These are phyloP conservation scores for Sclerotinia glacialis DNA, from an alignment of 2,329 filamentous ascomycete genomes.

Conservation along the genomic window DNA sequence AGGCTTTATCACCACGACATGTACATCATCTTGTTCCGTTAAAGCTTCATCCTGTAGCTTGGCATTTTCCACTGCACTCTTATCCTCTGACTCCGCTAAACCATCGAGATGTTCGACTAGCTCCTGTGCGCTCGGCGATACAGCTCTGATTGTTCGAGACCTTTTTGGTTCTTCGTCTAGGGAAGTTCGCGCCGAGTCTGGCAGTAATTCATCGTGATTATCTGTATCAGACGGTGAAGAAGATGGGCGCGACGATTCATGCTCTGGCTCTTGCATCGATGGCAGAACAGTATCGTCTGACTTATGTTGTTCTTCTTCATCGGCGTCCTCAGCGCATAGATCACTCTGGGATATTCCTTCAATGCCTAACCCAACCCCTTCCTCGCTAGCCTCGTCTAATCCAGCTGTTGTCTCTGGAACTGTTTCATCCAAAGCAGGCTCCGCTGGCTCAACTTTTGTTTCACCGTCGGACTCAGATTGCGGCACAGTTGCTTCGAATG, in stretches of 20 bases:
- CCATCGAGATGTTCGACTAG: conserved; percentile 36
- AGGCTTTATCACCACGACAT: background rate
- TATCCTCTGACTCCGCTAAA: conserved; percentile 27
- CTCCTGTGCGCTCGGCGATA: conserved; percentile 30
- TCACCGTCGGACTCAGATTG: background rate
- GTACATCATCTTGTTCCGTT: background rate
- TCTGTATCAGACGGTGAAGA: conserved; percentile 37
- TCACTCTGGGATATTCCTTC: background rate
- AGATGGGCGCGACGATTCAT: conserved; percentile 32
- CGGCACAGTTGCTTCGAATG: background rate
- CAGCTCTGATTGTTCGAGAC: conserved; percentile 12
- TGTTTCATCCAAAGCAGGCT: background rate
- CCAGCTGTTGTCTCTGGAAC: too few relatives aligned
- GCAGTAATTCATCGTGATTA: conserved; percentile 31
- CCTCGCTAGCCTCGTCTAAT: background rate
- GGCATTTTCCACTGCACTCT: conserved; percentile 8
- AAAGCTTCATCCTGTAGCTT: background rate
- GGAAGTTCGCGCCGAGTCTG: conserved; percentile 39
- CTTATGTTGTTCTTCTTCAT: background rate
- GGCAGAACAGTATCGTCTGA: conserved; percentile 20
- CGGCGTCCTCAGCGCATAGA: background rate
- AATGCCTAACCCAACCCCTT: background rate
- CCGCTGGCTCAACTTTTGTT: background rate
- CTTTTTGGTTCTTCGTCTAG: conserved; percentile 37
- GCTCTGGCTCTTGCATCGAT: conserved; percentile 24